A percentile compares a stretch with the other conserved stretches of the same genome.
Conservation (phyloP, 2,329 filamentous ascomycete genomes). For the Pleurostoma richardsiae region DNA sequence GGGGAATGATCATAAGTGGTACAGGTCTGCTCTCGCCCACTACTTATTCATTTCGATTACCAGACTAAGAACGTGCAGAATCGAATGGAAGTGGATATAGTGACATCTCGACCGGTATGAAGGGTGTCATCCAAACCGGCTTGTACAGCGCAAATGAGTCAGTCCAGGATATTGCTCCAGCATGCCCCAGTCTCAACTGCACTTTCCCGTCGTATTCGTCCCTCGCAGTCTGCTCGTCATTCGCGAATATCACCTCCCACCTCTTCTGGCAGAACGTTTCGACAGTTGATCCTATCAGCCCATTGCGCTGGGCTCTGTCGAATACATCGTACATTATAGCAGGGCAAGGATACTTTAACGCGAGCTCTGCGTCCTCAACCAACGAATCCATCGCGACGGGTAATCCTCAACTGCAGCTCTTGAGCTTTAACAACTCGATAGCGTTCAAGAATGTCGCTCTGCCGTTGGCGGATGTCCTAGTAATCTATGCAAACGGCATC, state of each 20-base stretch:
- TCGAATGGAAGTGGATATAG: not conserved
- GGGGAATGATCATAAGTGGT: not conserved
- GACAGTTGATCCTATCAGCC: not conserved
- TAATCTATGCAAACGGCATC: not conserved
- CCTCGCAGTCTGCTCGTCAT: not conserved
- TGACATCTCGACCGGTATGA: not conserved
- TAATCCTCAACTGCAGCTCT: not conserved
- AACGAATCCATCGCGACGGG: not conserved
- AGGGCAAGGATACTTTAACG: not conserved
- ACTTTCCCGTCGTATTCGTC: not conserved
- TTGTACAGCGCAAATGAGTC: not conserved
- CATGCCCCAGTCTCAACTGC: not conserved
- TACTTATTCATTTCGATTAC: not conserved
- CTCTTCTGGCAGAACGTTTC: not conserved
- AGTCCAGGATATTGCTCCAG: not conserved
- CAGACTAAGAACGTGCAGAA: not conserved
- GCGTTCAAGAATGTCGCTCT: not conserved
- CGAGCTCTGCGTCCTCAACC: not conserved
- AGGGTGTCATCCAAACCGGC: not conserved
- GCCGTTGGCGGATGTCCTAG: not conserved
- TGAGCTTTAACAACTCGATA: not conserved
- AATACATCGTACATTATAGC: not conserved
- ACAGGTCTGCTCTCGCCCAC: not conserved
- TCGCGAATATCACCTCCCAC: not conserved
- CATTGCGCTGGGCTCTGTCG: not conserved